Evolutionary conservation across 345 rosid genomes (phyloP).

Genomic region (Eucalyptus albens): DNA sequence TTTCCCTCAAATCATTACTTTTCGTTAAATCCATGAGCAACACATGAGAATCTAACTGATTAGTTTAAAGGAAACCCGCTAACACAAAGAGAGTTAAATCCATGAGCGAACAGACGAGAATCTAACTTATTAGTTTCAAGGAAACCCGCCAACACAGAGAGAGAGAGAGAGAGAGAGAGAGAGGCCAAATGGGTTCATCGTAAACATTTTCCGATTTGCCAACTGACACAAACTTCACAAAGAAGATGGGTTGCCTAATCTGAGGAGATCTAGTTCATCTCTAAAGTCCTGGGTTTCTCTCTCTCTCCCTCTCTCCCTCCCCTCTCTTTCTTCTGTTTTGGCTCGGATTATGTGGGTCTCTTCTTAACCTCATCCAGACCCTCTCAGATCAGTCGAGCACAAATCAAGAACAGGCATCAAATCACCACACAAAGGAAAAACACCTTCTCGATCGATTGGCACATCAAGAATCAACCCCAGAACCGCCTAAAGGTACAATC

Average conservation of each 20-base stretch:
- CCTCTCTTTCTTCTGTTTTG: background rate
- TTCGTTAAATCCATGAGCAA: background rate
- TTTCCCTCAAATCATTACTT: background rate
- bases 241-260: background rate
- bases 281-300: background rate
- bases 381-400: background rate
- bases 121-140: background rate
- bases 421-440: background rate
- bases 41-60: background rate
- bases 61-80: background rate
- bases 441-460: background rate
- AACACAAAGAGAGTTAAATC: background rate
- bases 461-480: background rate
- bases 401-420: background rate
- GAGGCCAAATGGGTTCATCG: background rate
- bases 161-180: background rate
- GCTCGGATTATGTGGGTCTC: background rate
- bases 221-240: background rate
- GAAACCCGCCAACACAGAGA: background rate
- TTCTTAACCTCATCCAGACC: background rate
- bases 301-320: background rate
- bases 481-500: background rate
- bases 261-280: background rate
- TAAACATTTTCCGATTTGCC: background rate
- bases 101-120: background rate